These are phyloP conservation scores for Erythrobasidium hasegawianum DNA, from an alignment of 1,284 basidiomycete species.

Conservation along the genomic window DNA sequence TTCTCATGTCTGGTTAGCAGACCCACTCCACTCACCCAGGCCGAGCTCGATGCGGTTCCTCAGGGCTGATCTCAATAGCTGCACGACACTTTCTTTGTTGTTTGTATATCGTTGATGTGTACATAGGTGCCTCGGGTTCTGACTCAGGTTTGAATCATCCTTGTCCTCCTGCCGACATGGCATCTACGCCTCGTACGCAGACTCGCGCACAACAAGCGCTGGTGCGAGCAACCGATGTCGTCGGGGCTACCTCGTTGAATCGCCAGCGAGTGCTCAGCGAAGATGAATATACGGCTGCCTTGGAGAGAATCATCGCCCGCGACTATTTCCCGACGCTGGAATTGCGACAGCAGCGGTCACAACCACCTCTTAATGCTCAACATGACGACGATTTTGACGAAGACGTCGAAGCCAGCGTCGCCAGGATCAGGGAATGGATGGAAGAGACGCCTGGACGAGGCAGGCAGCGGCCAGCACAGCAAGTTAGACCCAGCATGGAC, in stretches of 20 bases:
- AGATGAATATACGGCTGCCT: conserved; percentile 85
- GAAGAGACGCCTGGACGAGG: conserved; percentile 3
- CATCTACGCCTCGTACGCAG: too few species aligned
- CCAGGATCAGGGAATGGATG: conserved; percentile 10
- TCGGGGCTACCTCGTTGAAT: conserved; percentile 33
- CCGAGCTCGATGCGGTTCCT: too few species aligned
- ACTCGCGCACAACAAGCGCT: background rate
- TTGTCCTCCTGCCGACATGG: too few species aligned
- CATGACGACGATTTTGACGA: conserved; percentile 62
- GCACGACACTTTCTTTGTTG: too few species aligned
- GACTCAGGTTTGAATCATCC: too few species aligned
- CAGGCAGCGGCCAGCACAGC: background rate
- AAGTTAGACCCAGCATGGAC: background rate
- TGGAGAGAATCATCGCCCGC: conserved; percentile 90
- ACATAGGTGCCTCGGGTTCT: too few species aligned
- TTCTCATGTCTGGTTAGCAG: too few species aligned
- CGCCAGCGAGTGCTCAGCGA: conserved; percentile 55
- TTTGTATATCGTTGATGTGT: too few species aligned
- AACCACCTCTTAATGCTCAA: conserved; percentile 79
- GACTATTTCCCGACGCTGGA: conserved; percentile 83
- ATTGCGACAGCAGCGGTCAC: conserved; percentile 70
- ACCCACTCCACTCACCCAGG: too few species aligned
- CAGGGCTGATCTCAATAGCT: too few species aligned
- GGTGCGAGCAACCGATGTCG: background rate
- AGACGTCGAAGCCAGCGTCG: conserved; percentile 20